Percentiles rank a stretch among this genome's conserved stretches.
These are phyloP conservation scores for Orbilia javanica DNA, from an alignment of 2,329 filamentous ascomycete species.

Conservation along the genomic window DNA sequence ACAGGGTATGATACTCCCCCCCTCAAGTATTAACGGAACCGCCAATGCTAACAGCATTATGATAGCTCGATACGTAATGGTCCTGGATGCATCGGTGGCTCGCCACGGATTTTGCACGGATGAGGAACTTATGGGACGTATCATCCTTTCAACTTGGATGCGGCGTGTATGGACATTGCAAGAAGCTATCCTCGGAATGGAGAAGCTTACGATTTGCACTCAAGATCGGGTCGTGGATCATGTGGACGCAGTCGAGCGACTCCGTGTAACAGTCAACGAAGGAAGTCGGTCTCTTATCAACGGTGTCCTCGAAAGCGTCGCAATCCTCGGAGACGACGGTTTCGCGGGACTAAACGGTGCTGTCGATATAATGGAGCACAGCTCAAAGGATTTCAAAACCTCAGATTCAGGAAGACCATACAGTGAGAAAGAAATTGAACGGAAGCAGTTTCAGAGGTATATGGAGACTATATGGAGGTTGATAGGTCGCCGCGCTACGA, in stretches of 20 bases:
- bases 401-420: not conserved
- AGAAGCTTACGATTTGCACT: constrained; percentile 44
- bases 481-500: constrained; percentile 42
- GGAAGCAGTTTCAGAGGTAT: constrained; percentile 16
- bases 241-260: constrained; percentile 45
- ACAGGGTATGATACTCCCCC: constrained; percentile 14
- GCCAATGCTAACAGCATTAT: constrained; percentile 16
- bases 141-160: constrained; percentile 59
- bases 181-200: constrained; percentile 58
- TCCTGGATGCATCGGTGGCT: constrained; percentile 50
- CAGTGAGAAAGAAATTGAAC: constrained; percentile 5
- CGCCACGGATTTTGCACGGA: constrained; percentile 36
- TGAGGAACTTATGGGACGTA: constrained; percentile 54
- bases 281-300: constrained; percentile 22
- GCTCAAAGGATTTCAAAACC: constrained; percentile 10
- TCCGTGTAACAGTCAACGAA: constrained; percentile 17
- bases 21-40: constrained; percentile 5
- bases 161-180: constrained; percentile 60
- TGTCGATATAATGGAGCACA: constrained; percentile 30
- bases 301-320: constrained; percentile 10
- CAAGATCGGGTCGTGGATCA: constrained; percentile 46
- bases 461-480: constrained; percentile 43
- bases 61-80: constrained; percentile 53
- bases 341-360: constrained; percentile 42
- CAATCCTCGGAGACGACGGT: constrained; percentile 39